Evolutionary conservation across 768 basidiomycete species (phyloP), one percentile per base, ranked within the genome.

Genomic region (Boletus pseudo-olivaceus): DNA sequence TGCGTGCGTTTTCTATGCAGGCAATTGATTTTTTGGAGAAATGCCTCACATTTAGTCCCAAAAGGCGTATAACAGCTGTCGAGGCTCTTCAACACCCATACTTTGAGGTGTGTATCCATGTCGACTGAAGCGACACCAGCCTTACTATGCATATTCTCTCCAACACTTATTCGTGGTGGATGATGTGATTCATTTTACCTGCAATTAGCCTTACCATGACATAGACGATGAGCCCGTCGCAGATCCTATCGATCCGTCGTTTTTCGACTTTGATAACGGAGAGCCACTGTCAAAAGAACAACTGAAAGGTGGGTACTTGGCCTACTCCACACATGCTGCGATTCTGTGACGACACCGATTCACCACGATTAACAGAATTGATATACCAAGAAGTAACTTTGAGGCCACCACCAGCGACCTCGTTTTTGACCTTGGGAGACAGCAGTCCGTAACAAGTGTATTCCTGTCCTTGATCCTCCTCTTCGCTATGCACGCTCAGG

Each of bases 41-140:
- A 62, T 90, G 86, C 56, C 75, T 94, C 37, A 90, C 88, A 1
- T 93, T 93, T 68, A 88, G 82, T 55, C 96, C 96, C 9, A 88
- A 85, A 65, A 82, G 88, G 65, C 80, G 96, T 15, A 88, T 98
- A 55, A 90, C 91, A 58, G 94, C 91, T 12, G 85, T 87, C 39
- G 87, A 94, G 55, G 92, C 92, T 1, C 76, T 98, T 49, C 81
- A 82, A 56, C 96, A 98, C 73, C 92, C 93, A 0, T 97, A 97
- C 69, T 77, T 96, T 26, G 82, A 83, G 76, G 91, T 88, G 51
- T 33, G 78, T 67, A 23, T 39, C 10, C 14, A 5, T n/a, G 3
- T 23, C 5, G 27, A 17, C 5, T 7, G 14, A 12, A 15, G 19
- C 11, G 23, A 37, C 6, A 2, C 39, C 8, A 26, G 7, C n/a